Base-by-base conservation (phyloP, 148 eudicot species). In the Polygonum aviculare region DNA sequence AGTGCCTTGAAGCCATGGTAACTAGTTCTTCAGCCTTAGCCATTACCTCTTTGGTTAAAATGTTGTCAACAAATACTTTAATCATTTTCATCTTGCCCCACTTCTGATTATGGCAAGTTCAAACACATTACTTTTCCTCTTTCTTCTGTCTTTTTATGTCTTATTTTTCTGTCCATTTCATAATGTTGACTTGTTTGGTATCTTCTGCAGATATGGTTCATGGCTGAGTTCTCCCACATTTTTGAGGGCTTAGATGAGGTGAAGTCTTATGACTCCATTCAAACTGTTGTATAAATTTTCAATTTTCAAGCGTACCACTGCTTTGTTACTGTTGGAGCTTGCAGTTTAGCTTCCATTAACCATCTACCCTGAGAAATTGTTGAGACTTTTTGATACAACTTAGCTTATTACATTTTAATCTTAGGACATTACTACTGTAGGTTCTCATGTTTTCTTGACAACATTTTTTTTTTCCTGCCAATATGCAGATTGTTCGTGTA, bases 1-100 rank as follows among this genome's bases (percentile, higher is more conserved):
- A 88, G 77, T 90, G 97, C 82, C 94, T 95, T 76, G 87, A 97
- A 62, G 92, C 99, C 77, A 92, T 92, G 97, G 99, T 92, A 88
- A 79, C 51, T 77, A 40, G 44, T 74, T 73, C 18, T 4, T 47
- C n/a, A 19, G 22, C 14, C 41, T 51, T 50, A 2, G 52, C 44
- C 45, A 52, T 69, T 77, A 7, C 8, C 75, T 21, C 44, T 71
- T 41, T 41, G 72, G 44, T 31, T 10, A 60, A 72, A 21, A 31
- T 18, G 35, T 33, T 45, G 21, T 74, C 76, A 59, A 59, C 14
- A 15, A 59, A 3, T 49, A 49, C 41, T 39, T 7, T 39, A 0
- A 39, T 39, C 41, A 7, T 39, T 39, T 39, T 39, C 41, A 39
- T 39, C 41, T 39, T 39, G 41, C 41, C 41, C 41, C 41, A 49